A percentile compares a stretch with the other conserved stretches of the same genome.
phyloP scores from a whole-genome alignment of 768 basidiomycete species.

The Thelephora ganbajun region DNA sequence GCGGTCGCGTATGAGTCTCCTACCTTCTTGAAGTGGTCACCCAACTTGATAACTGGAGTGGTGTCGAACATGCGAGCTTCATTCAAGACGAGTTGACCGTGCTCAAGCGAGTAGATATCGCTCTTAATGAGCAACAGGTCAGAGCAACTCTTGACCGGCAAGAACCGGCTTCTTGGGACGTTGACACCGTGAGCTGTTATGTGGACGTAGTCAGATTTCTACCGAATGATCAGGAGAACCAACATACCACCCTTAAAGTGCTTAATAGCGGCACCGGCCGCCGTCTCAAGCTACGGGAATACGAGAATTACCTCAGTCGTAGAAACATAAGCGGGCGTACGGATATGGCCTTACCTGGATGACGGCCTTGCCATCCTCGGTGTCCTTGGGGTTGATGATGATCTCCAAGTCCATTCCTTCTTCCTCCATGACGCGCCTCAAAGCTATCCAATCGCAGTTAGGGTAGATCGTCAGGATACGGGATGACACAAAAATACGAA shows the following conservation, averaged over 20 bases:
- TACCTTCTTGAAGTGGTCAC: slow-evolving; percentile 95
- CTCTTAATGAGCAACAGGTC: slow-evolving; percentile 83
- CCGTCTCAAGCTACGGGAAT: slow-evolving; percentile 21
- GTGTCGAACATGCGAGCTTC: slow-evolving; percentile 70
- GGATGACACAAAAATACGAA: slow-evolving; percentile 14
- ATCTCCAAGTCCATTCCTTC: slow-evolving; percentile 88
- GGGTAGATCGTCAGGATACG: neutral
- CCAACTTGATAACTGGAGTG: slow-evolving; percentile 93
- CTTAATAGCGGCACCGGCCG: slow-evolving; percentile 89
- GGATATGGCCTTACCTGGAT: slow-evolving; percentile 38
- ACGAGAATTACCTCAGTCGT: neutral
- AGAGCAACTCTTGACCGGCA: slow-evolving; percentile 83
- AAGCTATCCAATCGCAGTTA: slow-evolving; percentile 29
- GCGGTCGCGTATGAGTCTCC: slow-evolving; percentile 3
- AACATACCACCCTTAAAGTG: slow-evolving; percentile 45
- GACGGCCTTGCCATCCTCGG: slow-evolving; percentile 76
- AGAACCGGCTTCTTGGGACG: slow-evolving; percentile 88
- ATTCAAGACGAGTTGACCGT: slow-evolving; percentile 82
- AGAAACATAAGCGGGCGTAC: slow-evolving; percentile 3
- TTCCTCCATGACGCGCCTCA: slow-evolving; percentile 81
- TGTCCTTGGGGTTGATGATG: slow-evolving; percentile 84
- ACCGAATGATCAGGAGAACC: too few relatives aligned
- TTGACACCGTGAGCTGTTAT: slow-evolving; percentile 79
- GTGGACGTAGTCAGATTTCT: neutral
- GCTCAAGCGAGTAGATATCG: slow-evolving; percentile 81